These are phyloP conservation scores for Candida pseudofarinosa DNA, from an alignment of 805 yeast species.

Conservation along the genomic window DNA sequence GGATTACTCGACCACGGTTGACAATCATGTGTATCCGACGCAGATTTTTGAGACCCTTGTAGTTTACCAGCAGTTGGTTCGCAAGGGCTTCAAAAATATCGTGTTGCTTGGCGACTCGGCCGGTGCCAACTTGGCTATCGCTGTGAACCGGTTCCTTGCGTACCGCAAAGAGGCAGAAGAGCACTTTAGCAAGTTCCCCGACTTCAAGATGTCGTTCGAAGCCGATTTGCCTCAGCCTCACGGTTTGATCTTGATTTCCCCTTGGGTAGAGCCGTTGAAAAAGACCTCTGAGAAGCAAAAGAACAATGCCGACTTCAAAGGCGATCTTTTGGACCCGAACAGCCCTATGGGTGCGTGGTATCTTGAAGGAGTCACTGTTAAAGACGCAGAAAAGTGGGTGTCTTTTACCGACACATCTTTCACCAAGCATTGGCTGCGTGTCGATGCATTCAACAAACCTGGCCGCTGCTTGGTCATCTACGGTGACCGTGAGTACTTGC, in stretches of 20 bases:
- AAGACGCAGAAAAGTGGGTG: conserved; percentile 13
- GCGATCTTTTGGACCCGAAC: conserved; percentile 30
- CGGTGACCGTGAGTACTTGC: conserved; percentile 32
- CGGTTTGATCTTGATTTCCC: conserved; percentile 25
- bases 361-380: conserved; percentile 16
- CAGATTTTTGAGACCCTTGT: conserved; percentile 20
- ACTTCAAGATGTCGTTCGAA: conserved; percentile 15
- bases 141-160: conserved; percentile 18
- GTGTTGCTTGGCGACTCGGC: conserved; percentile 19
- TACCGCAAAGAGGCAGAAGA: conserved; percentile 27
- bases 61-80: conserved; percentile 8
- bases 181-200: conserved; percentile 18
- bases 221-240: conserved; percentile 23
- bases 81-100: conserved; percentile 14
- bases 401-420: conserved; percentile 21
- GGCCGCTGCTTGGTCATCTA: conserved; percentile 19
- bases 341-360: conserved; percentile 30
- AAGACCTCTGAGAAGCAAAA: conserved; percentile 15
- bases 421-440: conserved; percentile 22
- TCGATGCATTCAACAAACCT: conserved; percentile 19
- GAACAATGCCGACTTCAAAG: conserved; percentile 20
- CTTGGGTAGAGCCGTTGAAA: conserved; percentile 34
- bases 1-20: conserved; percentile 22
- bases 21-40: conserved; percentile 19
- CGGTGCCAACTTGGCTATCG: conserved; percentile 13